phyloP scores from a whole-genome alignment of 1,139 yeast species.

The Geotrichum citri-aurantii region DNA sequence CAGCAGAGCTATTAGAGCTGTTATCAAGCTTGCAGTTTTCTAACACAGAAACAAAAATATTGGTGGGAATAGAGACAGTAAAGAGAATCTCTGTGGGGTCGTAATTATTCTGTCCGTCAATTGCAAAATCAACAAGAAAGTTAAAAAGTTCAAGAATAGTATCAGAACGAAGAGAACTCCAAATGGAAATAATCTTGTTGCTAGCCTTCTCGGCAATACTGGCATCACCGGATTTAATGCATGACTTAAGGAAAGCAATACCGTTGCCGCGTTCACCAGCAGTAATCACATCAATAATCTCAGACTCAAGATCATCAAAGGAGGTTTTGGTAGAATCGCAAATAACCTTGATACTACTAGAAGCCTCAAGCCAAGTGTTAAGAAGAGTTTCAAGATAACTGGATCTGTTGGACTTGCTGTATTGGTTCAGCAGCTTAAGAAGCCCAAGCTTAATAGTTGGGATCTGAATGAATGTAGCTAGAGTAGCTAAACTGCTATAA shows the following conservation, averaged over 20 bases:
- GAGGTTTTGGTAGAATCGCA: conserved; percentile 47
- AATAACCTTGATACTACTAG: conserved; percentile 43
- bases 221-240: conserved; percentile 43
- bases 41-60: conserved; percentile 46
- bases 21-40: conserved; percentile 43
- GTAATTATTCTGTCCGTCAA: conserved; percentile 42
- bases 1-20: conserved; percentile 39
- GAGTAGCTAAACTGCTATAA: conserved; percentile 47
- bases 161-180: conserved; percentile 52
- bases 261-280: conserved; percentile 53
- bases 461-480: conserved; percentile 41
- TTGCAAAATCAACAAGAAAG: conserved; percentile 51
- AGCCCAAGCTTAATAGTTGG: conserved; percentile 45
- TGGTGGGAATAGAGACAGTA: conserved; percentile 43
- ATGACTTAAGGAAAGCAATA: conserved; percentile 53
- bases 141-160: conserved; percentile 53
- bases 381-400: conserved; percentile 32
- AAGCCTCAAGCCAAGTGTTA: conserved; percentile 39
- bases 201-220: conserved; percentile 50
- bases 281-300: conserved; percentile 54
- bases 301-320: conserved; percentile 48
- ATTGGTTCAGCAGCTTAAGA: conserved; percentile 36
- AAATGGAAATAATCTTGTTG: conserved; percentile 48
- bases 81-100: conserved; percentile 54
- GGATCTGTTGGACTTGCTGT: conserved; percentile 34